These are phyloP conservation scores for Phylloporus arenicola DNA, from an alignment of 768 basidiomycete genomes.

Conservation along the genomic window DNA sequence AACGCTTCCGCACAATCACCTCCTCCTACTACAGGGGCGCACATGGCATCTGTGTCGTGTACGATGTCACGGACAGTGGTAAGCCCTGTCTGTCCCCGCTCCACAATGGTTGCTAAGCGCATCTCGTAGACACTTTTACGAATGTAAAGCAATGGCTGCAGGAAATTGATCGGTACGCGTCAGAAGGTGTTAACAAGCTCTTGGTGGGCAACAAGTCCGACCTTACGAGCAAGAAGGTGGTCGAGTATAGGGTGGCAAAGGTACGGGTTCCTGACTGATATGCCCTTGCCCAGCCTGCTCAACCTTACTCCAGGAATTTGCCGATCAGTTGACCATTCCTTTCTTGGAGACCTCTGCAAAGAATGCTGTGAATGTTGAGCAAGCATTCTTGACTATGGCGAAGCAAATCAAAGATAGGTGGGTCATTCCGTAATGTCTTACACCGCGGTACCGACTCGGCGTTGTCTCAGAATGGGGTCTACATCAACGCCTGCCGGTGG, in stretches of 20 bases:
- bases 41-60: slow-evolving; percentile 98
- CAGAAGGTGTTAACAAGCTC: slow-evolving; percentile 97
- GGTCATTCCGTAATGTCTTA: slow-evolving; percentile 11
- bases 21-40: slow-evolving; percentile 99
- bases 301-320: slow-evolving; percentile 66
- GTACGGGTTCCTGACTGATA: slow-evolving; percentile 32
- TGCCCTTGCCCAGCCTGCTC: not conserved
- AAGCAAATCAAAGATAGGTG: slow-evolving; percentile 93
- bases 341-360: slow-evolving; percentile 99
- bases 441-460: not conserved
- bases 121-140: slow-evolving; percentile 72
- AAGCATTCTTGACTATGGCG: slow-evolving; percentile 98
- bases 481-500: slow-evolving; percentile 68
- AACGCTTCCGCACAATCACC: slow-evolving; percentile 98
- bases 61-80: slow-evolving; percentile 96
- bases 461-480: slow-evolving; percentile 67
- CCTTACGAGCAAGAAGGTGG: slow-evolving; percentile 93
- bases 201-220: slow-evolving; percentile 99
- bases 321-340: slow-evolving; percentile 87
- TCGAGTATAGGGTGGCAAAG: slow-evolving; percentile 85
- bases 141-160: slow-evolving; percentile 96
- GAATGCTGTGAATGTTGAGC: slow-evolving; percentile 97
- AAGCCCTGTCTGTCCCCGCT: slow-evolving; percentile 8
- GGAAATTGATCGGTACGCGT: slow-evolving; percentile 93
- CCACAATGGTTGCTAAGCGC: slow-evolving; percentile 5